Conservation (phyloP, 257 asterid species). For the Avicennia marina region DNA sequence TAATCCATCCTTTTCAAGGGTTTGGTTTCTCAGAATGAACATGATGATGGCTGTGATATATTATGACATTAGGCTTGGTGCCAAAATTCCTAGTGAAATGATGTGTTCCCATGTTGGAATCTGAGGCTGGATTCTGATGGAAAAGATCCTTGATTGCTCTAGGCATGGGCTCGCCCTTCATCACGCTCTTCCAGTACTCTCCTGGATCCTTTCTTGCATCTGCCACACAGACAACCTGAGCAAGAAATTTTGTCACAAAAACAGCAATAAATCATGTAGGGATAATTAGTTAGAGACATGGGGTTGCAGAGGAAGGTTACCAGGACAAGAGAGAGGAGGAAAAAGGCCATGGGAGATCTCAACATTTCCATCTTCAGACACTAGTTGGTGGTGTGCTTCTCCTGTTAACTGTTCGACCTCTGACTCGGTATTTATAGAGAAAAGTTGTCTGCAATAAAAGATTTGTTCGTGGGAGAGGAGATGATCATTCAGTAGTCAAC, state of each 20-base stretch:
- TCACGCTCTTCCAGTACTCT: constrained; percentile 51
- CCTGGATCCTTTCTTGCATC: constrained; percentile 47
- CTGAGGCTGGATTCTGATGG: background rate
- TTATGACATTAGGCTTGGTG: constrained; percentile 40
- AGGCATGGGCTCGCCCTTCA: constrained; percentile 63
- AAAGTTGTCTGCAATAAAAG: background rate
- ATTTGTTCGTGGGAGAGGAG: background rate
- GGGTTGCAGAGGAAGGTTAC: constrained; percentile 19
- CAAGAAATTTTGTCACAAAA: background rate
- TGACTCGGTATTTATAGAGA: constrained; percentile 44
- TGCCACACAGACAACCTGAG: constrained; percentile 23
- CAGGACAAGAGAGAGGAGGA: constrained; percentile 36
- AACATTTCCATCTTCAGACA: constrained; percentile 15
- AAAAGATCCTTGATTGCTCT: constrained; percentile 46
- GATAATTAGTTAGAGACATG: background rate
- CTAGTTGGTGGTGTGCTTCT: background rate
- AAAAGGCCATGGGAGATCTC: constrained; percentile 26
- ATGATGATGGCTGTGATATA: constrained; percentile 44
- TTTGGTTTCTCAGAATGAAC: constrained; percentile 13
- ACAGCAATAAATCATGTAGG: too few species aligned
- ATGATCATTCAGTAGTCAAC: constrained; percentile 26
- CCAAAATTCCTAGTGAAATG: constrained; percentile 43
- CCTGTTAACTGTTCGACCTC: constrained; percentile 25
- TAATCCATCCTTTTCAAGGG: background rate
- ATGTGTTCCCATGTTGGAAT: background rate